Conservation (phyloP, 331 rosid genomes). For the Malus hybrid region DNA sequence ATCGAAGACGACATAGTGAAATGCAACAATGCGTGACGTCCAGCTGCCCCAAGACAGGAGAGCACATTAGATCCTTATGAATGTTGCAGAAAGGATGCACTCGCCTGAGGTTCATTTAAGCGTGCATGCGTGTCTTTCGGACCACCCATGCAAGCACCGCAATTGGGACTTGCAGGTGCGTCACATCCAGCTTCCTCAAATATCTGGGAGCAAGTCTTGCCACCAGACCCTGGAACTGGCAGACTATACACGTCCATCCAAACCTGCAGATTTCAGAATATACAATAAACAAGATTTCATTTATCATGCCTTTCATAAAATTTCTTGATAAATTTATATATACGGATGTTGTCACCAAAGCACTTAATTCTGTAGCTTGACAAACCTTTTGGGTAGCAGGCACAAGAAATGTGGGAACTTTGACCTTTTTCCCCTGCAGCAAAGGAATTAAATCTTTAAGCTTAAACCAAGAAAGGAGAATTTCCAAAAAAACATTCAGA, state of each 20-base stretch:
- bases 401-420: slow-evolving; percentile 96
- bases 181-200: slow-evolving; percentile 99
- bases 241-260: slow-evolving; percentile 84
- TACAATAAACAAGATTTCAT: neutral
- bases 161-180: slow-evolving; percentile 92
- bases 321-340: neutral
- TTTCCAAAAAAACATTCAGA: neutral
- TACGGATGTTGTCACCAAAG: neutral
- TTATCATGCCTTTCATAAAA: neutral
- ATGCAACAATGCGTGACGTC: neutral
- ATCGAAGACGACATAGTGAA: neutral
- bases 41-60: neutral
- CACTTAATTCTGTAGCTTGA: slow-evolving; percentile 1
- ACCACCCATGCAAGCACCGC: slow-evolving; percentile 98
- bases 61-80: neutral
- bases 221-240: slow-evolving; percentile 91
- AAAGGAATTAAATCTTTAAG: slow-evolving; percentile 10
- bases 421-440: slow-evolving; percentile 79
- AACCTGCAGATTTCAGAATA: slow-evolving; percentile 38
- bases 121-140: slow-evolving; percentile 94
- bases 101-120: slow-evolving; percentile 77
- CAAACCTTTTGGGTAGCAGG: slow-evolving; percentile 98
- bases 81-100: slow-evolving; percentile 13
- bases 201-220: slow-evolving; percentile 96
- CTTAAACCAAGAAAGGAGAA: slow-evolving; percentile 4